phyloP scores from a whole-genome alignment of 208 protist species.

The Trichomonas tenax region DNA sequence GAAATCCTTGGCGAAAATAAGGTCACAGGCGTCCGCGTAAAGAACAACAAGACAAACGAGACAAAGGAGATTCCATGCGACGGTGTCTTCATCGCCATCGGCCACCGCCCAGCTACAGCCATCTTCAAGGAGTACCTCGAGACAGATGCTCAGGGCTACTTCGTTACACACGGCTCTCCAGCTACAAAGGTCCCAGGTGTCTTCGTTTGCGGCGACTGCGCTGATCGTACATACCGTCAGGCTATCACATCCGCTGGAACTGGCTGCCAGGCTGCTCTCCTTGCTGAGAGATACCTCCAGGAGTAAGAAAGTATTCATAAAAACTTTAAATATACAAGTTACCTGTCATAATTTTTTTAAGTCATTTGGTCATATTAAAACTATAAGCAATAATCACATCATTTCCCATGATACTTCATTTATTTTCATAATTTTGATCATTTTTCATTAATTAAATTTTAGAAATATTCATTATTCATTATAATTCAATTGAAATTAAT shows the following conservation, averaged over 20 bases:
- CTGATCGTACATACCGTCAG: slow-evolving; percentile 56
- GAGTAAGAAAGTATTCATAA: slow-evolving; percentile 10
- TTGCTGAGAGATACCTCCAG: slow-evolving; percentile 49
- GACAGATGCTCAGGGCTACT: slow-evolving; percentile 52
- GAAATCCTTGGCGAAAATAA: not conserved
- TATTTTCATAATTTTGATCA: too few species aligned
- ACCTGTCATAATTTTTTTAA: too few species aligned
- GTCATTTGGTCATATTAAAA: too few species aligned
- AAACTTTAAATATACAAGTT: too few species aligned
- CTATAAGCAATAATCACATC: too few species aligned
- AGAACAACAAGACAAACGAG: not conserved
- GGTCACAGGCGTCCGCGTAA: not conserved
- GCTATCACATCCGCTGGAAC: slow-evolving; percentile 60
- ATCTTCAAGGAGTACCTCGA: slow-evolving; percentile 37
- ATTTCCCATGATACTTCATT: too few species aligned
- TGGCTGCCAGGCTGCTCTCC: slow-evolving; percentile 62
- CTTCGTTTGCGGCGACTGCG: slow-evolving; percentile 57
- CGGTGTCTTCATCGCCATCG: slow-evolving; percentile 58
- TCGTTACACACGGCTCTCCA: slow-evolving; percentile 27
- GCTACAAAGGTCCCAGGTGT: slow-evolving; percentile 52
- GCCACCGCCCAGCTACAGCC: slow-evolving; percentile 54
- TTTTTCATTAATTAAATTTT: too few species aligned
- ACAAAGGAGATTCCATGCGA: not conserved
- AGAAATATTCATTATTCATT: too few species aligned
- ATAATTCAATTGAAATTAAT: too few species aligned